A percentile compares a stretch with the other conserved stretches of the same genome.
These are phyloP conservation scores for Candida xiaguanensis DNA, from an alignment of 805 yeast species.

Conservation along the genomic window DNA sequence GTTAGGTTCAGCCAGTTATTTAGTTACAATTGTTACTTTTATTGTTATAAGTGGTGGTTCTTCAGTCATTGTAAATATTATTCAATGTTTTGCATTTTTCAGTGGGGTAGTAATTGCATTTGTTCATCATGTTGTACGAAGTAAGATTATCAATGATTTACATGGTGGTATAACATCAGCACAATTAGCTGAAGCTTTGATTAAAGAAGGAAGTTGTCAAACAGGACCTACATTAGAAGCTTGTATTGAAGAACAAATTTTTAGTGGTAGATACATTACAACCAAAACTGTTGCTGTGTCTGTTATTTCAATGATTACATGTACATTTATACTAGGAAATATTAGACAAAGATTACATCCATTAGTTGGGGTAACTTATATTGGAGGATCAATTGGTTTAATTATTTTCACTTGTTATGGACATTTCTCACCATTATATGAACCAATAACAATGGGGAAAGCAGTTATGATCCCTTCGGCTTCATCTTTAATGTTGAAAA, in stretches of 20 bases:
- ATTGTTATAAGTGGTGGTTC: slow-evolving; percentile 25
- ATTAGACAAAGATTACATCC: slow-evolving; percentile 16
- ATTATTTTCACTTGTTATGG: slow-evolving; percentile 22
- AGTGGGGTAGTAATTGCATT: slow-evolving; percentile 18
- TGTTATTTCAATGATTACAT: slow-evolving; percentile 20
- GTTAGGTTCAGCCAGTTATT: slow-evolving; percentile 27
- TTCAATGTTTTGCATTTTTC: slow-evolving; percentile 15
- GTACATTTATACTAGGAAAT: slow-evolving; percentile 20
- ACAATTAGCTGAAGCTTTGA: slow-evolving; percentile 15
- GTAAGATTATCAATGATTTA: slow-evolving; percentile 21
- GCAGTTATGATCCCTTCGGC: slow-evolving; percentile 23
- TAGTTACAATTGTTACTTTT: slow-evolving; percentile 26
- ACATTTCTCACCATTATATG: slow-evolving; percentile 24
- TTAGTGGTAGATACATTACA: slow-evolving; percentile 23
- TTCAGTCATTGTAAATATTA: slow-evolving; percentile 17
- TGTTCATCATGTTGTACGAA: slow-evolving; percentile 20
- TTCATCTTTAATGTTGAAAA: slow-evolving; percentile 19
- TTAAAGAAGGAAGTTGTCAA: slow-evolving; percentile 24
- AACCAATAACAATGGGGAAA: slow-evolving; percentile 17
- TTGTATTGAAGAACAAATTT: slow-evolving; percentile 20
- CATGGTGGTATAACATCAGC: slow-evolving; percentile 22
- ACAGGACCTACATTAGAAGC: slow-evolving; percentile 10
- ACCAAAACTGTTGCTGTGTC: slow-evolving; percentile 21
- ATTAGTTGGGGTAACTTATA: slow-evolving; percentile 16
- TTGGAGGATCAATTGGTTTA: slow-evolving; percentile 20